Base-by-base conservation (phyloP, 768 basidiomycete species). In the Trametes sanguinea region DNA sequence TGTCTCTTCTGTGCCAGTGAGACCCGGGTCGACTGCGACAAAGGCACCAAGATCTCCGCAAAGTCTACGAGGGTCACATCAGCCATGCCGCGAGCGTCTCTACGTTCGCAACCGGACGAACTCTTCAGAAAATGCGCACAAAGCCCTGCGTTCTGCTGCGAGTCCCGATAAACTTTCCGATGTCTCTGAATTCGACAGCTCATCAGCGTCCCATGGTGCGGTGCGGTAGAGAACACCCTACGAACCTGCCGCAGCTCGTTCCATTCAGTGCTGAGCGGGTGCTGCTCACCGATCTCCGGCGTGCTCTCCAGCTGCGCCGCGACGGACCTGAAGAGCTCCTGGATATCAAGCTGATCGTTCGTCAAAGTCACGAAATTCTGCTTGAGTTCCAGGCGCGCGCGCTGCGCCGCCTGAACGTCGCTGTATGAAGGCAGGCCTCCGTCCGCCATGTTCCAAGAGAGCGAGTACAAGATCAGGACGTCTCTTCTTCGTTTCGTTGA, bases 321-420 rank as follows among this genome's bases (percentile, higher is more conserved):
- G 51, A 70, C 71, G 27, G 63, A 65, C 48, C 58, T 60, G 68
- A 72, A 72, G 37, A 72, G 67, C 43, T 62, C 57, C 53, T 70
- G 68, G 42, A 72, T 72, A 42, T 72, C 69, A 40, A 66, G 62
- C 55, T 72, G 71, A 61, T 72, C 69, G 43, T 56, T 60, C 32
- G 61, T 52, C 22, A 72, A 62, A 39, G 66, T 66, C 17, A 62
- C 52, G 54, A 72, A 72, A 32, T 64, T 65, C 47, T 67, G 58
- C 65, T 64, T 65, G 39, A 72, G 65, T 32, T 66, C 63, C 44
- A 40, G 11, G 35, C 63, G 63, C n/a, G 63, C 54, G 29, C 58
- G 63, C 7, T 64, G 45, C 32, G 57, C 58, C 29, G 58, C 54
- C 45, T 60, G 58, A 16, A 64, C 63, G 54, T 64, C 63, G 54